Evolutionary conservation across 768 basidiomycete genomes (phyloP), one percentile per base, ranked within the genome.

Genomic region (Suillus subluteus): DNA sequence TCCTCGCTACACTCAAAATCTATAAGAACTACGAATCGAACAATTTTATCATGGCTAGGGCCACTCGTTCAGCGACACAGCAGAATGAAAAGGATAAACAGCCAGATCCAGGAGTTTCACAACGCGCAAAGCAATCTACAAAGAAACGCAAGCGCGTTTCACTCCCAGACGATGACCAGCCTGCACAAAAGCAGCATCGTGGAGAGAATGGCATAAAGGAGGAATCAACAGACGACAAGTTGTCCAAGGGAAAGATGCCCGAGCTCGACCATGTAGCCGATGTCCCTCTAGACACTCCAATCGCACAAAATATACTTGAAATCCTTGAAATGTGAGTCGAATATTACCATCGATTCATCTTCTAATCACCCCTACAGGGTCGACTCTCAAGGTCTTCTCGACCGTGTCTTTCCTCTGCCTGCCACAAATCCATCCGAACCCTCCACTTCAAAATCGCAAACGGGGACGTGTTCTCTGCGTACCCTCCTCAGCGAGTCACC

Each of bases 341-440:
- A 21, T 43, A 8, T 30, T 0, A 21, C 23, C 16, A 21, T 62
- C 50, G 41, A 32, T 30, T 37, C 15, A 2, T 38, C 6, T 44
- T 44, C 12, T n/a, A 41, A 43, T 35, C 59, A 64, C 38, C n/a
- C 16, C 58, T 54, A 26, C 73, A 91, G 91, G 70, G 79, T 87
- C 67, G 93, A 95, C 75, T 83, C 83, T 0, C 91, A 92, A 69
- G 91, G 88, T 58, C 81, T 95, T 6, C 87, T 95, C 12, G 92
- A 94, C 82, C 89, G 92, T 70, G 89, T 91, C 68, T 90, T 91
- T 73, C 86, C 88, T 44, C 79, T 88, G 30, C 80, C 81, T 26
- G 74, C 80, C 63, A 68, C 70, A 8, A 75, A 80, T 69, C 77
- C 79, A 52, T 74, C 79, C 46, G 74, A 79, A n/a, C 79, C 84